Base-by-base conservation (phyloP, 2,329 filamentous ascomycete species). In the Colletotrichum karsti region DNA sequence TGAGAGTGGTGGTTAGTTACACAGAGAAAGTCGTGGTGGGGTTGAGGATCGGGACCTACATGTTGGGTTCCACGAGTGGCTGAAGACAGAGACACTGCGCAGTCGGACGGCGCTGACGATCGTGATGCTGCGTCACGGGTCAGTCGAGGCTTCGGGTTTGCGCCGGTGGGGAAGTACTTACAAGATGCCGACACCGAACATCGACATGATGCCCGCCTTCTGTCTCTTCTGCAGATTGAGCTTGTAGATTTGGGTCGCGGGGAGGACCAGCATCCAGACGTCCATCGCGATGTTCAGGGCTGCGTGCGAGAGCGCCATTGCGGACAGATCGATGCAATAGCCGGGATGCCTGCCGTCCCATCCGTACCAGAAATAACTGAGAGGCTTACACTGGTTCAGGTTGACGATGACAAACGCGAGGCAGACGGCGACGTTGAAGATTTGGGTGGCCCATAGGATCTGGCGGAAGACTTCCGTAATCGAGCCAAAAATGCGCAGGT, bases 401-500 rank as follows among this genome's bases (percentile, higher is more conserved):
- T 76, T 77, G 10, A 77, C 77, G 9, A 80, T 63, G 50, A 78
- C 75, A 51, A 79, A 79, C 28, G 73, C 75, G 18, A 74, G 61
- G 54, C 65, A 68, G 8, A 63, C 51, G 1, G 53, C 42, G 18
- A 39, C 15, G n/a, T 70, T 70, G 51, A 70, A 63, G 5, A 51
- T 46, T 0, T 69, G 46, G 1, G 75, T 71, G 5, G 30, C 72
- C 67, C 71, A 74, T 0, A 76, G 60, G 8, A 73, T 30, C 53
- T 66, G 69, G 5, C 72, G 73, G 48, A 80, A 75, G 0, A n/a
- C 44, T 0, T 72, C 63, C 4, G n/a, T 59, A 53, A 12, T 70
- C 59, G 10, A 73, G 73, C 82, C 78, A 26, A 81, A 81, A 9
- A 81, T 76, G 12, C 76, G 75, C 6, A 77, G 72, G 65, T 81